Conservation (phyloP, 31 red algal genomes). For the Endocladia muricata region DNA sequence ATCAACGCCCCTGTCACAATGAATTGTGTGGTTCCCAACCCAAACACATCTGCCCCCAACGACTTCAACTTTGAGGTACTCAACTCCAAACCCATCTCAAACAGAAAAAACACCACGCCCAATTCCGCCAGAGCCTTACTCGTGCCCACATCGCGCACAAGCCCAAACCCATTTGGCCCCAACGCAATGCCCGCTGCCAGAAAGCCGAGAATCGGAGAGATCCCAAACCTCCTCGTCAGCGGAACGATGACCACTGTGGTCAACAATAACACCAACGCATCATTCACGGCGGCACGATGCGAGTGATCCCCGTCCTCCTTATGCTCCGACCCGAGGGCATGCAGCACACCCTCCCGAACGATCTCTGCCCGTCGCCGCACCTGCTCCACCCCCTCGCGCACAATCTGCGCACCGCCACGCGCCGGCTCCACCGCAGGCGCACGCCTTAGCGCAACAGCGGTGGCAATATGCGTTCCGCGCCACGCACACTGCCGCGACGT, state of each 20-base stretch:
- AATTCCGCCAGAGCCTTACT: constrained; percentile 90
- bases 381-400: neutral
- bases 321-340: neutral
- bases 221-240: constrained; percentile 64
- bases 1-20: constrained; percentile 69
- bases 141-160: constrained; percentile 82
- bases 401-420: neutral
- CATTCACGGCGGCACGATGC: constrained; percentile 69
- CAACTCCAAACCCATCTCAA: constrained; percentile 99
- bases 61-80: constrained; percentile 71
- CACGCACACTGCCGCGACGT: neutral
- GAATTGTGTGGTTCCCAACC: constrained; percentile 89
- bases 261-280: constrained; percentile 78
- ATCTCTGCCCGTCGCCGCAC: neutral
- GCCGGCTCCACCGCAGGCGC: neutral
- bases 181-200: constrained; percentile 86
- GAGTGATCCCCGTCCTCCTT: constrained; percentile 1
- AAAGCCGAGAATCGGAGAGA: constrained; percentile 95
- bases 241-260: constrained; percentile 92
- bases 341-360: constrained; percentile 4
- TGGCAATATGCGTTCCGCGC: neutral
- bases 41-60: constrained; percentile 92
- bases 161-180: constrained; percentile 88
- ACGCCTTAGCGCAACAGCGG: neutral
- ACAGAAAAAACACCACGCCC: constrained; percentile 97